Percentiles rank a stretch among this genome's conserved stretches.
These are phyloP conservation scores for Verticillium longisporum DNA, from an alignment of 2,329 filamentous ascomycete species.

Conservation along the genomic window DNA sequence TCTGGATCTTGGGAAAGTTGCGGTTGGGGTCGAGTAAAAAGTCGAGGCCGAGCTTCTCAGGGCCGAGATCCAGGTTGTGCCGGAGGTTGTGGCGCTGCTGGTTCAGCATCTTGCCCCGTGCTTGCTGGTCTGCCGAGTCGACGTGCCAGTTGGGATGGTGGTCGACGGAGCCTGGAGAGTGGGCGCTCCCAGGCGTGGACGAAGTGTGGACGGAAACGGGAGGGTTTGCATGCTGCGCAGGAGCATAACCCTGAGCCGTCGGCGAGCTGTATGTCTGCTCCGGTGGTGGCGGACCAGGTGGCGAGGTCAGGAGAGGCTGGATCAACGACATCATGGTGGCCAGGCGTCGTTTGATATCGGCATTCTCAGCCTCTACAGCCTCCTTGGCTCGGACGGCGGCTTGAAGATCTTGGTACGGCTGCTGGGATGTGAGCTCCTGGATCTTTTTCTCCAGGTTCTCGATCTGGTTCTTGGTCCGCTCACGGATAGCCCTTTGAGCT, in stretches of 20 bases:
- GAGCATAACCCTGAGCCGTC: conserved; percentile 11
- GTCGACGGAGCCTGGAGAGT: conserved; percentile 26
- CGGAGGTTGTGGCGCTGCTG: conserved; percentile 43
- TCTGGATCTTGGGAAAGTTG: conserved; percentile 44
- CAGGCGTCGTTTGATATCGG: conserved; percentile 65
- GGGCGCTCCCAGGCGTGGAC: conserved; percentile 30
- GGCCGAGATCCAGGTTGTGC: conserved; percentile 53
- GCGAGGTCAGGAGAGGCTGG: conserved; percentile 44
- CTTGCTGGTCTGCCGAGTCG: conserved; percentile 14
- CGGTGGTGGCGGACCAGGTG: conserved; percentile 13
- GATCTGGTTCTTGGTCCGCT: conserved; percentile 75
- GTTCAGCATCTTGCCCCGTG: conserved; percentile 25
- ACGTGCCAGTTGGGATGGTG: conserved; percentile 8
- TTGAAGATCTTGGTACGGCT: conserved; percentile 80
- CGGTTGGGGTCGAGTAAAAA: conserved; percentile 62
- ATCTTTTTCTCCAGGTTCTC: conserved; percentile 68
- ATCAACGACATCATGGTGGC: conserved; percentile 58
- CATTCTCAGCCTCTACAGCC: conserved; percentile 70
- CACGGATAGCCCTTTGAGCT: conserved; percentile 76
- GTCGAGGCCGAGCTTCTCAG: conserved; percentile 63
- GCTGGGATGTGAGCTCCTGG: conserved; percentile 67
- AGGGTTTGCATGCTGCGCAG: conserved; percentile 15
- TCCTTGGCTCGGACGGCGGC: conserved; percentile 69
- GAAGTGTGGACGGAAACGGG: conserved; percentile 20
- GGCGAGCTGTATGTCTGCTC: neutral